Evolutionary conservation across 2,329 filamentous ascomycete species (phyloP).

Genomic region (Cordyceps farinosa): DNA sequence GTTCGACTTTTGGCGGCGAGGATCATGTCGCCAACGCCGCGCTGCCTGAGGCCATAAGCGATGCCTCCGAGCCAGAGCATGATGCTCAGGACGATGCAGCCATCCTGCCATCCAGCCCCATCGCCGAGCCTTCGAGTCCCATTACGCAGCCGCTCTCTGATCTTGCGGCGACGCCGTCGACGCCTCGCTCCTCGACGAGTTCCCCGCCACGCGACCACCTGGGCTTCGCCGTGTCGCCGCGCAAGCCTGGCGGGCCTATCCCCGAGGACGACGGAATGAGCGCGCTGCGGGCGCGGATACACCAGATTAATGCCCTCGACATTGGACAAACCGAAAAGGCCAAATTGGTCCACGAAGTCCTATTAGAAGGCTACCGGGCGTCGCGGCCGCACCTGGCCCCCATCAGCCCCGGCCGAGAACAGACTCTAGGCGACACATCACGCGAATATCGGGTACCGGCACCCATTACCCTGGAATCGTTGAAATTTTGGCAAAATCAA

Average conservation of each 20-base stretch:
- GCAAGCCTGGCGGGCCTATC: slow-evolving; percentile 37
- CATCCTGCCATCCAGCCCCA: neutral
- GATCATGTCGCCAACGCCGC: slow-evolving; percentile 28
- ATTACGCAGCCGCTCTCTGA: neutral
- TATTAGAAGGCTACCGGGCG: slow-evolving; percentile 64
- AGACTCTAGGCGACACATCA: slow-evolving; percentile 18
- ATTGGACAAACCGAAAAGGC: slow-evolving; percentile 64
- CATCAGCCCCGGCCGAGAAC: slow-evolving; percentile 37
- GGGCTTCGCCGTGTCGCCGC: slow-evolving; percentile 30
- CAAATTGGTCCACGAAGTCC: slow-evolving; percentile 63
- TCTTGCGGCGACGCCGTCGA: neutral
- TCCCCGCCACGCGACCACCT: slow-evolving; percentile 31
- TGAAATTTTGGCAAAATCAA: slow-evolving; percentile 57
- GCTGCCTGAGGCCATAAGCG: slow-evolving; percentile 26
- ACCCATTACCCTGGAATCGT: slow-evolving; percentile 47
- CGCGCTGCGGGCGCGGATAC: slow-evolving; percentile 61
- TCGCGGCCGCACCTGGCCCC: slow-evolving; percentile 25
- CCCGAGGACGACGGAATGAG: slow-evolving; percentile 80
- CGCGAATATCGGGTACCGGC: slow-evolving; percentile 24
- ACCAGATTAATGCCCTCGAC: slow-evolving; percentile 61
- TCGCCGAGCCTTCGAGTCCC: neutral
- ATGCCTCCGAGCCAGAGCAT: slow-evolving; percentile 23
- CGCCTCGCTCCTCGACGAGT: slow-evolving; percentile 20
- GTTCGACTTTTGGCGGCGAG: slow-evolving; percentile 36
- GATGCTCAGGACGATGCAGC: slow-evolving; percentile 5